Evolutionary conservation across 495 filamentous ascomycete species (phyloP), one percentile per base, ranked within the genome.

Genomic region (Aspergillus biplanus): DNA sequence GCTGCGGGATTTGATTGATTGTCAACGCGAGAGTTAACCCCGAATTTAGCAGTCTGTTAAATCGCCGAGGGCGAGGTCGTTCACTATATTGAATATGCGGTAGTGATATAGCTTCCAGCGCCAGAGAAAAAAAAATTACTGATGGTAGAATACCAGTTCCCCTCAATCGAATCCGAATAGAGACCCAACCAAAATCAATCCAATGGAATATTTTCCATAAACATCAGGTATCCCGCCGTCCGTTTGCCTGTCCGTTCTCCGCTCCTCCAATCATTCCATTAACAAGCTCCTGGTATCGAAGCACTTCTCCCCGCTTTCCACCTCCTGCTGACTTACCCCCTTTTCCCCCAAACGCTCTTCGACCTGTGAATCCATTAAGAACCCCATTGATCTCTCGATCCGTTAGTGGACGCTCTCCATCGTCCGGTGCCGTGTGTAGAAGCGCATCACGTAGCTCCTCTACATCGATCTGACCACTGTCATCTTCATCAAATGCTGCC

Each of bases 401-500:
- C 1, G 86, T 90, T 72, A 97, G 74, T 5, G 82, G 80, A 52
- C 73, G 71, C 66, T 89, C 90, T 39, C 88, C 93, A 1, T 83
- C 80, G 63, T 93, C 92, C 3, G 91, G 90, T 11, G 85, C 85
- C 7, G 93, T 96, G 65, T 93, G 83, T 52, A 97, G 69, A 52
- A 99, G 72, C 4, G 94, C 92, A 66, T 94, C 90, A 39, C 89
- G 84, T 52, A 99, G 77, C 73, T 97, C 94, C 2, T 74, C 82
- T 16, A 95, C 80, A 69, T 97, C 92, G 34, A 98, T 86, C 72
- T 97, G 92, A 7, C 96, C 95, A 68, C 90, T 92, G 73, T 99
- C 95, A 65, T 96, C 92, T 64, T 96, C 91, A 68, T 99, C 95
- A 66, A 99, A 99, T 0, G 96, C 96, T 9, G 90, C 90, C 65